A percentile compares a stretch with the other conserved stretches of the same genome.
These are phyloP conservation scores for Thalassiosira exigua DNA, from an alignment of 352 stramenopile genomes.

Conservation along the genomic window DNA sequence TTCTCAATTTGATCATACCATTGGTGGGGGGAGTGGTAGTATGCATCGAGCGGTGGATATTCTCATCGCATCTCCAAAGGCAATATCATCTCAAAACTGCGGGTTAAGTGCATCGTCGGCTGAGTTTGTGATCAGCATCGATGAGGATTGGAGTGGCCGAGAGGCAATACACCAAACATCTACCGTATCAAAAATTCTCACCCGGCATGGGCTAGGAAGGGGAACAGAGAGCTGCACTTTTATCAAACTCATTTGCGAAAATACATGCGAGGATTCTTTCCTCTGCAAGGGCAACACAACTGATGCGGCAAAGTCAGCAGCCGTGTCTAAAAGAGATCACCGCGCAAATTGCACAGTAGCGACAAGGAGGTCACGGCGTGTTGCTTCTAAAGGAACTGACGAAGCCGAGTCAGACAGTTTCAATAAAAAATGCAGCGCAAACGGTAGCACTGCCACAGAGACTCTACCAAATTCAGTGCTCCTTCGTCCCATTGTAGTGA, in stretches of 20 bases:
- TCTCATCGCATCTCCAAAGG: constrained; percentile 66
- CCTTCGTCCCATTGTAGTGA: too few species aligned
- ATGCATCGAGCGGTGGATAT: constrained; percentile 47
- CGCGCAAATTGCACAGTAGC: too few species aligned
- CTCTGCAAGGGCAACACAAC: constrained; percentile 32
- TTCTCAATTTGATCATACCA: constrained; percentile 59
- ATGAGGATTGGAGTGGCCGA: constrained; percentile 83
- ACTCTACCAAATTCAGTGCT: too few species aligned
- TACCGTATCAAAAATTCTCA: constrained; percentile 39
- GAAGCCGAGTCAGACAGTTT: background rate
- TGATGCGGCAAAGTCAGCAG: background rate
- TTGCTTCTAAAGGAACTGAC: too few species aligned
- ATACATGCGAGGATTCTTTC: constrained; percentile 60
- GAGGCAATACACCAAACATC: constrained; percentile 48
- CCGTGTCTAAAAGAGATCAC: too few species aligned
- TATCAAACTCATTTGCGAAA: constrained; percentile 59
- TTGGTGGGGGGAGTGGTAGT: constrained; percentile 11
- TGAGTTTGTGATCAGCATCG: constrained; percentile 74
- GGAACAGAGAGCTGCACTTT: constrained; percentile 48
- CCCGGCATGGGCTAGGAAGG: background rate
- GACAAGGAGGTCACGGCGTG: background rate
- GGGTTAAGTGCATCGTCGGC: constrained; percentile 65
- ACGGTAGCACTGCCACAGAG: background rate
- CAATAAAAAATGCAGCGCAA: background rate
- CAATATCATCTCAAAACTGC: constrained; percentile 55